These are phyloP conservation scores for Pulveroboletus sp. DNA, from an alignment of 768 basidiomycete species.

Conservation along the genomic window DNA sequence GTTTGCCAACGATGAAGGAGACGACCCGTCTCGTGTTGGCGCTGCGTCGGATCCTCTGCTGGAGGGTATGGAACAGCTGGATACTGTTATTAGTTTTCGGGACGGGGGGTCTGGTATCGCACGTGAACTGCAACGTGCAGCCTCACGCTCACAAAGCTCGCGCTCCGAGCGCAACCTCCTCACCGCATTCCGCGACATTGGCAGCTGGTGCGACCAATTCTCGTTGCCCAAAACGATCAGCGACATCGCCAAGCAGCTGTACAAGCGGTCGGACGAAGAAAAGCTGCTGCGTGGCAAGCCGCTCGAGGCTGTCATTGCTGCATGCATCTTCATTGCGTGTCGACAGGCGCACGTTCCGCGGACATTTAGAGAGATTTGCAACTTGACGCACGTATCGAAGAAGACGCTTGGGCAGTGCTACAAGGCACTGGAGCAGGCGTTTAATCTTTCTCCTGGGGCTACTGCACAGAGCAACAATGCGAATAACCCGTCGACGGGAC, in stretches of 20 bases:
- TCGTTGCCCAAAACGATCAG: slow-evolving; percentile 90
- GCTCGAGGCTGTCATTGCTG: slow-evolving; percentile 90
- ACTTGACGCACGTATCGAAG: slow-evolving; percentile 90
- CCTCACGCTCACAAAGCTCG: slow-evolving; percentile 73
- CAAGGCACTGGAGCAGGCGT: slow-evolving; percentile 83
- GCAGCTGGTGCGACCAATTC: slow-evolving; percentile 93
- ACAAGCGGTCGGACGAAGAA: slow-evolving; percentile 96
- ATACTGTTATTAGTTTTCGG: slow-evolving; percentile 92
- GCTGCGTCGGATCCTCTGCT: slow-evolving; percentile 90
- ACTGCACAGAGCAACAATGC: slow-evolving; percentile 46
- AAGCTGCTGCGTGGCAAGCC: slow-evolving; percentile 90
- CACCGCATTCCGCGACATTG: slow-evolving; percentile 87
- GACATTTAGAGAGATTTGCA: slow-evolving; percentile 95
- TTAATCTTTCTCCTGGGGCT: slow-evolving; percentile 84
- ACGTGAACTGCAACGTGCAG: slow-evolving; percentile 88
- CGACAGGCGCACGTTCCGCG: slow-evolving; percentile 93
- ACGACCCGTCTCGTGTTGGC: slow-evolving; percentile 99
- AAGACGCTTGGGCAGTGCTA: slow-evolving; percentile 94
- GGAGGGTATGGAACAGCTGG: slow-evolving; percentile 92
- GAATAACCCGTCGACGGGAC: slow-evolving; percentile 54
- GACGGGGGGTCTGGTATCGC: slow-evolving; percentile 94
- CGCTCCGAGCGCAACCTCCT: slow-evolving; percentile 84
- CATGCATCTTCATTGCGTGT: slow-evolving; percentile 97
- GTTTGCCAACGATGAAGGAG: slow-evolving; percentile 99
- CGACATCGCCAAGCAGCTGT: slow-evolving; percentile 95